Evolutionary conservation across 1,284 basidiomycete species (phyloP), one percentile per base, ranked within the genome.

Genomic region (Peniophora sp.): DNA sequence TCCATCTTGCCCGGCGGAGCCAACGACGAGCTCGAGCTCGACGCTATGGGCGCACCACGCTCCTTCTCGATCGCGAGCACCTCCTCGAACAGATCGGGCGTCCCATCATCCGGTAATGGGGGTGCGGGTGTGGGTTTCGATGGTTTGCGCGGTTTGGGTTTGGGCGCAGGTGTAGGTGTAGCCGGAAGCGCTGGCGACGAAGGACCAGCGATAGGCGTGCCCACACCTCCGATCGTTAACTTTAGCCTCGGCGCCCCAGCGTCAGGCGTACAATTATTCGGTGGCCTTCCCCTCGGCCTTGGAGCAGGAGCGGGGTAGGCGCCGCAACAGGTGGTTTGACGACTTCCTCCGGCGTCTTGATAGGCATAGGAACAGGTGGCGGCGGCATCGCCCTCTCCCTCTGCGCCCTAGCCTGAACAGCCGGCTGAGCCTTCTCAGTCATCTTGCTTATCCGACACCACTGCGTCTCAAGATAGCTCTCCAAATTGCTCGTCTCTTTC

Each of bases 381-480:
- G 59, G 58, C 22, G 57, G 52, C 24, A 60, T 55, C 3, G 59
- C 52, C 11, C 47, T 51, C 10, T 56, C 52, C 27, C 27, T 32
- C 47, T 45, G 17, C 23, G 45, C 48, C 22, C 52, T 54, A 50
- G 66, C 62, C 47, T 69, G 70, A 47, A 32, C 27, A 12, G 65
- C 60, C 49, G 67, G 64, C 50, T 71, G 67, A 54, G 64, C 68
- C 8, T 70, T 72, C 48, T 75, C 84, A 6, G 91, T 68, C 1
- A 88, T 90, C 66, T 88, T 88, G 66, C 81, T 83, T 64, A 88
- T 86, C 47, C 85, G 79, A 12, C 74, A 71, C 89, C 89, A 87
- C 66, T 80, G 73, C 67, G 87, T 89, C 54, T 94, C 86, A 60
- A 98, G 97, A 59, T 87, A 85, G 1, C 73, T 74, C 60, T 97